Evolutionary conservation across 139 green algal species (phyloP).

Genomic region (Axilococcus clingmanii): DNA sequence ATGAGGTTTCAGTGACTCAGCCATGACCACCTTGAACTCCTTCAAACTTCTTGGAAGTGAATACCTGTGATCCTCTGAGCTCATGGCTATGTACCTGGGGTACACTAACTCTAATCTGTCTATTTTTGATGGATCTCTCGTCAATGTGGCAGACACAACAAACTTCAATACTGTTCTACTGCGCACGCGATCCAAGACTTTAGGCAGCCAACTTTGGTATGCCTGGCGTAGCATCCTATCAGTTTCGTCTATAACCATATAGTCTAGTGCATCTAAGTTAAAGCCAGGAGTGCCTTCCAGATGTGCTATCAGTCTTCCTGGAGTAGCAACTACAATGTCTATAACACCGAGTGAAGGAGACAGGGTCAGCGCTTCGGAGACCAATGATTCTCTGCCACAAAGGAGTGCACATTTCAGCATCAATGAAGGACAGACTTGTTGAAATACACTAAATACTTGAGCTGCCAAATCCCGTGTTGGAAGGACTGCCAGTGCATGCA

Average conservation of each 20-base stretch:
- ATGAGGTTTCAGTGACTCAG: conserved; percentile 53
- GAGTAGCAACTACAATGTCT: conserved; percentile 64
- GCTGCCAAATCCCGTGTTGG: conserved; percentile 67
- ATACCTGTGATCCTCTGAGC: conserved; percentile 35
- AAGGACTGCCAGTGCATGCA: conserved; percentile 66
- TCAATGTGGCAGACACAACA: conserved; percentile 83
- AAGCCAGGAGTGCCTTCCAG: conserved; percentile 37
- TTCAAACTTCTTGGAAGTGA: conserved; percentile 56
- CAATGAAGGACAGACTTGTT: conserved; percentile 33
- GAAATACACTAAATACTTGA: conserved; percentile 66
- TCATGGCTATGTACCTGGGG: conserved; percentile 58
- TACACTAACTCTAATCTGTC: conserved; percentile 55
- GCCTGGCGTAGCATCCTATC: conserved; percentile 84
- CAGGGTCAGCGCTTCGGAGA: conserved; percentile 31
- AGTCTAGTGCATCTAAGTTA: conserved; percentile 38
- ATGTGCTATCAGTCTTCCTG: conserved; percentile 66
- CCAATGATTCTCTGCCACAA: conserved; percentile 29
- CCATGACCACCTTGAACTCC: conserved; percentile 67
- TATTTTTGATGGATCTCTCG: conserved; percentile 80
- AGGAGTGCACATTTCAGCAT: conserved; percentile 44
- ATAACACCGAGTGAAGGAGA: conserved; percentile 2
- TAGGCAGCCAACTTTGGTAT: conserved; percentile 88
- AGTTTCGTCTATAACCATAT: conserved; percentile 85
- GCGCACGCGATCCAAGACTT: conserved; percentile 29
- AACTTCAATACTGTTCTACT: conserved; percentile 64